Conservation (phyloP, 1,139 yeast genomes). For the Magnusiomyces suaveolens region DNA sequence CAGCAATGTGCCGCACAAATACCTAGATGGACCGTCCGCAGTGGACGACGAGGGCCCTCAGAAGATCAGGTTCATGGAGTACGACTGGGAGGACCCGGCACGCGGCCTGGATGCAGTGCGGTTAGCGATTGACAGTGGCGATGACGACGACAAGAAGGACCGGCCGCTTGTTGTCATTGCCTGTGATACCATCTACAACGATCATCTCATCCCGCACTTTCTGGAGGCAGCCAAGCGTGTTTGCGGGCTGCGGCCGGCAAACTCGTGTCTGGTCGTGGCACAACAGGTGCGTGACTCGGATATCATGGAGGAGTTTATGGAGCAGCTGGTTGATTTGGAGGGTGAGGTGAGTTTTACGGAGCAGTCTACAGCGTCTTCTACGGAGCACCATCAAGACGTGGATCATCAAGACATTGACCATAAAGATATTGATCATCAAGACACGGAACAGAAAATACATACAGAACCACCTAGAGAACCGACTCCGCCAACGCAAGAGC, state of each 20-base stretch:
- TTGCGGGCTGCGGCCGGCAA: slow-evolving; percentile 47
- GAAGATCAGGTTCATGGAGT: slow-evolving; percentile 1
- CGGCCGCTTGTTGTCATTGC: slow-evolving; percentile 39
- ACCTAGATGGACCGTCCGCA: slow-evolving; percentile 1
- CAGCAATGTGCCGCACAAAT: slow-evolving; percentile 28
- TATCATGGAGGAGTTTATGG: slow-evolving; percentile 42
- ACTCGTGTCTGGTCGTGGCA: slow-evolving; percentile 45
- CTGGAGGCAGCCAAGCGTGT: slow-evolving; percentile 33
- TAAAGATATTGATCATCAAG: not conserved
- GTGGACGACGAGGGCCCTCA: not conserved
- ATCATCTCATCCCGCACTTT: slow-evolving; percentile 46
- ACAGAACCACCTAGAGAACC: not conserved
- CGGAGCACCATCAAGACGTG: not conserved
- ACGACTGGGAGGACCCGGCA: slow-evolving; percentile 5
- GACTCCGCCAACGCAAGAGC: too few relatives aligned
- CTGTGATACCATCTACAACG: slow-evolving; percentile 65
- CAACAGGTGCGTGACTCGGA: slow-evolving; percentile 50
- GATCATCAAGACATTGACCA: not conserved
- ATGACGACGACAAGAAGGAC: not conserved
- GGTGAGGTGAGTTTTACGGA: not conserved
- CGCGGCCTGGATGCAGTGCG: too few relatives aligned
- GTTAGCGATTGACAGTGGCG: not conserved
- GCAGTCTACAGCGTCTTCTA: too few relatives aligned
- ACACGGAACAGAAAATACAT: not conserved
- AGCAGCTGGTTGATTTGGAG: slow-evolving; percentile 10